Conservation (phyloP, 441 rosid species). For the Hura crepitans region DNA sequence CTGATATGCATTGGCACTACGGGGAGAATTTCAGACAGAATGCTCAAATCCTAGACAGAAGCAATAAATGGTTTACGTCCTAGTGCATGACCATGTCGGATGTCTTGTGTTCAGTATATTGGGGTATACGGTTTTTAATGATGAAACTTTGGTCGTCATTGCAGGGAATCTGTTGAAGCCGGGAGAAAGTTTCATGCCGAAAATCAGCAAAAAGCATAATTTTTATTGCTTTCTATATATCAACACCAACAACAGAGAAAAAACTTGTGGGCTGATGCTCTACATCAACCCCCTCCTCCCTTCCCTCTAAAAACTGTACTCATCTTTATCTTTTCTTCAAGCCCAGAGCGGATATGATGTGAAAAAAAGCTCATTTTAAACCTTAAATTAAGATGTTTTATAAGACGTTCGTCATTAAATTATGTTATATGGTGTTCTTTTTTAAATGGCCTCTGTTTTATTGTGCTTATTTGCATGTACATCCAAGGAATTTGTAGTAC, state of each 20-base stretch:
- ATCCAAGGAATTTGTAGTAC: conserved; percentile 31
- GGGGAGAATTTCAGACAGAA: neutral
- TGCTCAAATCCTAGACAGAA: neutral
- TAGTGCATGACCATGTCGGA: neutral
- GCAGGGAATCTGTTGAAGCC: conserved; percentile 85
- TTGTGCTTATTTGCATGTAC: no score
- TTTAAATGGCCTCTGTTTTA: no score
- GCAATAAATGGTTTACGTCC: neutral
- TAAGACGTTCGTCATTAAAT: no score
- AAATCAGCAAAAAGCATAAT: conserved; percentile 31
- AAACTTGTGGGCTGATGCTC: neutral
- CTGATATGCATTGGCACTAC: neutral
- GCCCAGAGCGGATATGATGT: neutral
- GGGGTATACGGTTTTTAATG: neutral
- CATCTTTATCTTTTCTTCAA: neutral
- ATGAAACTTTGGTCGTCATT: conserved; percentile 2
- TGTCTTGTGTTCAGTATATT: no score
- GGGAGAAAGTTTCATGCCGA: conserved; percentile 68
- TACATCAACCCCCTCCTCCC: neutral
- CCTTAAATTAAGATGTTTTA: neutral
- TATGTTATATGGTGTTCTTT: no score
- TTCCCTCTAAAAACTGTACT: neutral
- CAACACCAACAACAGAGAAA: neutral
- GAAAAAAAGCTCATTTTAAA: neutral
- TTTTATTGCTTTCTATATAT: neutral